phyloP scores from a whole-genome alignment of 805 yeast species.

The Sugiyamaella lignohabitans region DNA sequence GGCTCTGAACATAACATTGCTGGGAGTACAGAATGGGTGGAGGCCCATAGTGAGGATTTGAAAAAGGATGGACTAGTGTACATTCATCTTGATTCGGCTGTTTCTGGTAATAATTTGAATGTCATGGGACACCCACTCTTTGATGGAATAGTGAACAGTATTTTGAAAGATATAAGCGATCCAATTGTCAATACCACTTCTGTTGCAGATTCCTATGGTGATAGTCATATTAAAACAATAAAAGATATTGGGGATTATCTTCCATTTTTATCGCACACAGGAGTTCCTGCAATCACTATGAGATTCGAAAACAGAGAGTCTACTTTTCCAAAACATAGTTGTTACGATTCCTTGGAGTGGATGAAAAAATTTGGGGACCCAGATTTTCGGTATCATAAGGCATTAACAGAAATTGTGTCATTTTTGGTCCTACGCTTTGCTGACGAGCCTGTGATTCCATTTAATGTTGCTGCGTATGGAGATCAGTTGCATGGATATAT shows the following conservation, averaged over 20 bases:
- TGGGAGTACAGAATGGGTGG: constrained; percentile 77
- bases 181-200: constrained; percentile 17
- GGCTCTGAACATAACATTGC: constrained; percentile 75
- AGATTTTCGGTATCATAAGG: constrained; percentile 47
- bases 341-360: constrained; percentile 58
- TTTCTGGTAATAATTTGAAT: constrained; percentile 39
- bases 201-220: constrained; percentile 9
- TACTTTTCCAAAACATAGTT: constrained; percentile 44
- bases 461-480: constrained; percentile 45
- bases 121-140: constrained; percentile 63
- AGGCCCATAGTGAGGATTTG: constrained; percentile 46
- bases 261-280: constrained; percentile 58
- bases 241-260: constrained; percentile 53
- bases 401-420: constrained; percentile 51
- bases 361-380: constrained; percentile 50
- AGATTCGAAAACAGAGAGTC: constrained; percentile 34
- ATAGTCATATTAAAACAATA: constrained; percentile 12
- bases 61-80: constrained; percentile 59
- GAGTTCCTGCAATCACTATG: constrained; percentile 63
- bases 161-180: constrained; percentile 29
- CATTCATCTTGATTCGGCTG: constrained; percentile 64
- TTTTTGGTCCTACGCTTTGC: constrained; percentile 50
- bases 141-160: constrained; percentile 41
- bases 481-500: constrained; percentile 39
- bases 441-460: constrained; percentile 74